Percentiles rank a stretch among this genome's conserved stretches.
Conservation (phyloP, 2,329 filamentous ascomycete species). For the Ambrosiella xylebori region DNA sequence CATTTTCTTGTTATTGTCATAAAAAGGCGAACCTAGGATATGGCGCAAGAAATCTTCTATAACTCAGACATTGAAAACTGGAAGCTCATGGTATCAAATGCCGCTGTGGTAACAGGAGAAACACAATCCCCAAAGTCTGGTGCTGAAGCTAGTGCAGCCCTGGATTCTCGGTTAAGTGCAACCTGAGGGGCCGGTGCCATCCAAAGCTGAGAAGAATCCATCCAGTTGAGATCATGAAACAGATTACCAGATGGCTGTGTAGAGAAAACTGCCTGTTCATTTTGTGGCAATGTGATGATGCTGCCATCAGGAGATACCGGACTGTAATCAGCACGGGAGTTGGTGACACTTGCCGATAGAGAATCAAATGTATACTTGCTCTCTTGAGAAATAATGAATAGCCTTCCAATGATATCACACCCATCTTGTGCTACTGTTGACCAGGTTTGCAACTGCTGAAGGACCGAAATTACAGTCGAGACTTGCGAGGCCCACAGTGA, state of each 20-base stretch:
- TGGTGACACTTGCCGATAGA: not conserved
- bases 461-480: slow-evolving; percentile 39
- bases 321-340: not conserved
- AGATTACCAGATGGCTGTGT: not conserved
- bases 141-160: not conserved
- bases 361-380: not conserved
- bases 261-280: not conserved
- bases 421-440: slow-evolving; percentile 20
- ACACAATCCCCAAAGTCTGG: not conserved
- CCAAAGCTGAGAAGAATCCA: not conserved
- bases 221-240: not conserved
- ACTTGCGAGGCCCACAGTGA: slow-evolving; percentile 39
- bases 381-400: not conserved
- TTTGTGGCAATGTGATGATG: not conserved
- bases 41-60: too few species aligned
- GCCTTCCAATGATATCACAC: slow-evolving; percentile 1
- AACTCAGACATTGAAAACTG: too few species aligned
- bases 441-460: slow-evolving; percentile 48
- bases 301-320: not conserved
- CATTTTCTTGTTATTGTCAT: too few species aligned
- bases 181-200: not conserved
- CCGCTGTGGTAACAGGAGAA: not conserved
- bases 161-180: too few species aligned
- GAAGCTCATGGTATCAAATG: too few species aligned
- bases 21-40: too few species aligned